Evolutionary conservation across 2,329 filamentous ascomycete genomes (phyloP).

Genomic region (Plenodomus tracheiphilus): DNA sequence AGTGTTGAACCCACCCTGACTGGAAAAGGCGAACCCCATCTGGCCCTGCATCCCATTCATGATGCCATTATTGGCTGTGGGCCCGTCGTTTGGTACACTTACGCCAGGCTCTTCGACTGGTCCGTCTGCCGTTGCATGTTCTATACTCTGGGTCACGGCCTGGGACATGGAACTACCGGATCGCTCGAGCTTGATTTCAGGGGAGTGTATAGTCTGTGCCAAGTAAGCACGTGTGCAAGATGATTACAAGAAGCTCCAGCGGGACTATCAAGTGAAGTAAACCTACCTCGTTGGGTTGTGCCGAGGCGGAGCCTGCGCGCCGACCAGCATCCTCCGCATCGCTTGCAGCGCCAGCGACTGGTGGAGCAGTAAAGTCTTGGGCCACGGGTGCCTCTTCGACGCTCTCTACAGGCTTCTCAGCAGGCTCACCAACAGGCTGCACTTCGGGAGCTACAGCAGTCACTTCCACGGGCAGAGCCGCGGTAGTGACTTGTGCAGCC

Average conservation of each 20-base stretch:
- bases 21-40: constrained; percentile 49
- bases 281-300: constrained; percentile 33
- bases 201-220: constrained; percentile 17
- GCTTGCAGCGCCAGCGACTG: constrained; percentile 9
- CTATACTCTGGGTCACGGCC: constrained; percentile 16
- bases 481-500: constrained; percentile 32
- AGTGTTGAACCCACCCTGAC: constrained; percentile 53
- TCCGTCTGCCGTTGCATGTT: constrained; percentile 21
- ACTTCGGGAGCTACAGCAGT: constrained; percentile 25
- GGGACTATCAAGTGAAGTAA: constrained; percentile 21
- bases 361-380: constrained; percentile 13
- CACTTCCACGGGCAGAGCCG: constrained; percentile 26
- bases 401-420: constrained; percentile 35
- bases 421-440: constrained; percentile 19
- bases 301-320: constrained; percentile 21
- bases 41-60: constrained; percentile 35
- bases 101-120: constrained; percentile 19
- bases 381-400: constrained; percentile 26
- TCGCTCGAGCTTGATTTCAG: constrained; percentile 14
- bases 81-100: constrained; percentile 19
- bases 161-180: constrained; percentile 22
- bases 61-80: constrained; percentile 27
- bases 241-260: constrained; percentile 5
- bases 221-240: constrained; percentile 13
- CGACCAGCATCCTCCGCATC: constrained; percentile 12